These are phyloP conservation scores for Ceratocystis huliohia DNA, from an alignment of 2,329 filamentous ascomycete genomes.

Conservation along the genomic window DNA sequence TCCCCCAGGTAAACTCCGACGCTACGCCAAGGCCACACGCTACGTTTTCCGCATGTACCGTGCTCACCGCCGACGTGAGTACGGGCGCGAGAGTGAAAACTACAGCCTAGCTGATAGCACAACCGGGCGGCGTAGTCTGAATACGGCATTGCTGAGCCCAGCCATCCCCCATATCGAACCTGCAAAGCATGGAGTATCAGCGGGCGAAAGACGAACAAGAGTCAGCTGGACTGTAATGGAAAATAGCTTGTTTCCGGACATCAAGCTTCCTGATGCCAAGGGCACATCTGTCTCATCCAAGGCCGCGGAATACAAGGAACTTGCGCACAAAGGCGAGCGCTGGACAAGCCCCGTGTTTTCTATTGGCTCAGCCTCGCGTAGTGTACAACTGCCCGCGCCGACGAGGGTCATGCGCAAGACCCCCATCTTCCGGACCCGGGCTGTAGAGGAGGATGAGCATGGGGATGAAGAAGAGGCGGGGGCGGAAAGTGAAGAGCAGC, in stretches of 20 bases:
- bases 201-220: constrained; percentile 33
- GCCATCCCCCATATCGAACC: not conserved
- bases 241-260: constrained; percentile 78
- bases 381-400: constrained; percentile 54
- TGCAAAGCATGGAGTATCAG: not conserved
- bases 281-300: constrained; percentile 59
- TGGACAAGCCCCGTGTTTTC: constrained; percentile 94
- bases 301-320: constrained; percentile 83
- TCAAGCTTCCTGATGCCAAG: constrained; percentile 56
- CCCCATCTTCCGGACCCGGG: not conserved
- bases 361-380: constrained; percentile 65
- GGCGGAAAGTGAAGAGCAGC: not conserved
- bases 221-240: constrained; percentile 34
- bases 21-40: constrained; percentile 46
- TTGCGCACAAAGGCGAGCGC: constrained; percentile 74
- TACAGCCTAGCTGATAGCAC: not conserved
- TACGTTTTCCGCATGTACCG: constrained; percentile 12
- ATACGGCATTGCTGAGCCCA: not conserved
- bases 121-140: not conserved
- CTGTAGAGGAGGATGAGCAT: not conserved
- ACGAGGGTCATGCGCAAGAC: constrained; percentile 31
- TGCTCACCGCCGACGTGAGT: constrained; percentile 1
- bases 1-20: constrained; percentile 70
- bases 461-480: not conserved
- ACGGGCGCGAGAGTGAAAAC: constrained; percentile 4